Evolutionary conservation across 1,284 basidiomycete species (phyloP), one percentile per base, ranked within the genome.

Genomic region (Erythrobasidium hasegawianum): DNA sequence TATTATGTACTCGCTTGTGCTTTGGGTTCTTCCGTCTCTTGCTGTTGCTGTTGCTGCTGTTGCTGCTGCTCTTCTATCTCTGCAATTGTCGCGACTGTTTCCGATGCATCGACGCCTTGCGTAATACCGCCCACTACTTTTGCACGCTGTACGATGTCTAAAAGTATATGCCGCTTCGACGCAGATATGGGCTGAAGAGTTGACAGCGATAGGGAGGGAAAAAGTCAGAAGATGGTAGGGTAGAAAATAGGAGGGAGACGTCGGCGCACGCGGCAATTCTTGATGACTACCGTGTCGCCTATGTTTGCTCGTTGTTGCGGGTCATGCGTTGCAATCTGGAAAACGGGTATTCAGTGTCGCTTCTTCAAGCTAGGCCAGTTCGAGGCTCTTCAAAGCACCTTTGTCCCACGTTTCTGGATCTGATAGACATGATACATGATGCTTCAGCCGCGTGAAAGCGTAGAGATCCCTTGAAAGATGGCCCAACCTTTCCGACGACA

Each of bases 291-390:
- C 10, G 27, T 39, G 20, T 65, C 62, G 24, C 62, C 62, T n/a
- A 58, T 55, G 33, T 57, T 29, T 8, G 62, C 62, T 24, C 29
- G 9, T 18, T 65, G 50, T 27, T 58, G 7, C 27, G 62, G 62
- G 43, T 65, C 62, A 39, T 65, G 62, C 41, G 62, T 65, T 10
- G 57, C 26, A 43, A 65, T 57, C 62, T 65, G 53, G 14, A 26
- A 16, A 38, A 13, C 13, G 52, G 18, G 13, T 26, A 7, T 16
- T 39, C 24, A 40, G 38, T n/a, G 24, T 33, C 22, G n/a, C 20
- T n/a, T 43, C 22, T 39, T 29, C 20, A 26, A 40, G n/a, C 16
- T 14, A 47, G 45, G 8, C 4, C 16, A 18, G n/a, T n/a, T n/a
- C n/a, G 14, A 47, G 26, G 16, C 9, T 14, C 18, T 49, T 49